Evolutionary conservation across 352 stramenopile genomes (phyloP), one percentile per base, ranked within the genome.

Genomic region (Hyaloperonospora arabidopsidis): DNA sequence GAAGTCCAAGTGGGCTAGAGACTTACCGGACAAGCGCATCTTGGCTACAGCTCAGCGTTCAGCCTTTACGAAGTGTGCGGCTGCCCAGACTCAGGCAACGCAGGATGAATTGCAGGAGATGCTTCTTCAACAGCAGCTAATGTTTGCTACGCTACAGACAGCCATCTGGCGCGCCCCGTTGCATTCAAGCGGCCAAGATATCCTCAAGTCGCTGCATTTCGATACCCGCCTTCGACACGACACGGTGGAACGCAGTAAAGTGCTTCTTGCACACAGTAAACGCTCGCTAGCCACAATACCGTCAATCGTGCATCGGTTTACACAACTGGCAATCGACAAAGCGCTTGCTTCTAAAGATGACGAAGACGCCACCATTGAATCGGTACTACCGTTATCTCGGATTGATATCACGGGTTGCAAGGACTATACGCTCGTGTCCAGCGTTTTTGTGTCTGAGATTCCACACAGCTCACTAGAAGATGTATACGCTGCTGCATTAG

Each of bases 401-500:
- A 69, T 69, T 25, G 61, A 69, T 7, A 57, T 75, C 28, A 72
- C 57, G 12, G 67, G 63, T 21, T 67, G 59, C 34, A 48, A 50
- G 17, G 54, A 69, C 44, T 49, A 52, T 35, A 72, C 67, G 18
- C 54, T 72, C 17, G 58, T 75, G 10, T 67, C 63, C 12, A 75
- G 63, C 29, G 57, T 70, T 0, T 75, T 67, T 34, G 58, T 72
- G 8, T 59, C 67, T 0, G 63, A 75, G 50, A 67, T 75, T 23
- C 67, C 63, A 1, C 50, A 70, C 41, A 49, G 35, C 10, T 72
- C 67, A 22, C 17, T 75, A 13, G 49, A 65, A 15, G 51, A 65
- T 5, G 63, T 75, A 12, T 68, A 65, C 45, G 44, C 32, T 3
- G 59, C 59, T 1, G 53, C 52, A 12, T 19, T 51, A 22, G 43